phyloP scores from a whole-genome alignment of 352 stramenopile genomes.

The Thalassiosira oceanica region DNA sequence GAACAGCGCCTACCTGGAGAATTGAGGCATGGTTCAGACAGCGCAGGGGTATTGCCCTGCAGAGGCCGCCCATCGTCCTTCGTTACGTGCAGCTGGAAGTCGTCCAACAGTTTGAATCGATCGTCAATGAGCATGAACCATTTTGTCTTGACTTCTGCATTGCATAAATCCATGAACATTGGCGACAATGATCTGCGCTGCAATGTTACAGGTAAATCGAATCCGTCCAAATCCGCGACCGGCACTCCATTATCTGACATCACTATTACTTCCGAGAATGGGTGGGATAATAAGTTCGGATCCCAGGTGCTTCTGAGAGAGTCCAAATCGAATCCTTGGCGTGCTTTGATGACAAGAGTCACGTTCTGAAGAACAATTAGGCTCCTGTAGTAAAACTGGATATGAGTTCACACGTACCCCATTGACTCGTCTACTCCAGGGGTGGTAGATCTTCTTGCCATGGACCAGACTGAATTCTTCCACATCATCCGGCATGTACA shows the following conservation, averaged over 20 bases:
- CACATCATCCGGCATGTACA: conserved; percentile 61
- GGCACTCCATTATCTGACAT: too few species aligned
- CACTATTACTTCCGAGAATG: conserved; percentile 59
- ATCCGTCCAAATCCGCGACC: conserved; percentile 12
- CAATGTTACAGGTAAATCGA: conserved; percentile 45
- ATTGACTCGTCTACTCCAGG: conserved; percentile 52
- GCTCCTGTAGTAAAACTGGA: conserved; percentile 60
- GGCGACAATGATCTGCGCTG: conserved; percentile 40
- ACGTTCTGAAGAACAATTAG: conserved; percentile 23
- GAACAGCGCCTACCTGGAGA: too few species aligned
- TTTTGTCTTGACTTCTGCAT: conserved; percentile 53
- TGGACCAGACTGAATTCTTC: conserved; percentile 65
- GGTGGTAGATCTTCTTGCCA: conserved; percentile 55
- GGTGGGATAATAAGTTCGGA: conserved; percentile 61
- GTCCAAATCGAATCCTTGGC: neutral
- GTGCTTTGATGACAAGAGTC: neutral
- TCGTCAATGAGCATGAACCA: conserved; percentile 74
- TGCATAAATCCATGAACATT: conserved; percentile 66
- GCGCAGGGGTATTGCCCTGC: conserved; percentile 52
- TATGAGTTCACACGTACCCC: too few species aligned
- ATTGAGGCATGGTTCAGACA: conserved; percentile 63
- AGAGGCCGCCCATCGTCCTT: conserved; percentile 50
- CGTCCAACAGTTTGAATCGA: conserved; percentile 47
- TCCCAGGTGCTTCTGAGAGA: conserved; percentile 43
- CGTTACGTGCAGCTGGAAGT: conserved; percentile 62